Conservation (phyloP, 2,329 filamentous ascomycete species). For the Colletotrichum sp. region DNA sequence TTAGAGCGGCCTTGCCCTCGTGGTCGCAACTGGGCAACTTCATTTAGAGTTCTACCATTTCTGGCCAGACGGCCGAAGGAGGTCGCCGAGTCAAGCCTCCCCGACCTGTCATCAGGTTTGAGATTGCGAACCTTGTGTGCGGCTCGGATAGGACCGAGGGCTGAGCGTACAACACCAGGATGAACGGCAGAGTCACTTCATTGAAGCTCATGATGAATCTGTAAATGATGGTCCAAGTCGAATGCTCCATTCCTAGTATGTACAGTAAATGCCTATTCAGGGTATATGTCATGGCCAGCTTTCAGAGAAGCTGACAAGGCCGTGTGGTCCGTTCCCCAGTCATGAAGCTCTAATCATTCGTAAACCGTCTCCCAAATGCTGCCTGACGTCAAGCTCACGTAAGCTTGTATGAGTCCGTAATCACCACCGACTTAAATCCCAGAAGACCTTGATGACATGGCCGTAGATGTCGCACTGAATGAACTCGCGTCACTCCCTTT, state of each 20-base stretch:
- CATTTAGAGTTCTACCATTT: background rate
- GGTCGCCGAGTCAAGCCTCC: background rate
- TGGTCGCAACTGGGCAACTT: background rate
- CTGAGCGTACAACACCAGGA: background rate
- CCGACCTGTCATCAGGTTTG: background rate
- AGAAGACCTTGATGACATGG: background rate
- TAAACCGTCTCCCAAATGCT: background rate
- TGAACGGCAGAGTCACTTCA: background rate
- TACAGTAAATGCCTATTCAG: background rate
- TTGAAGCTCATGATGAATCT: background rate
- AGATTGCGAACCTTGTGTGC: background rate
- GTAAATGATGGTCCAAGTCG: background rate
- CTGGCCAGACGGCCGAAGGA: background rate
- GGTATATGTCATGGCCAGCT: background rate
- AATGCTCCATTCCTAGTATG: background rate
- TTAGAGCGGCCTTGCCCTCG: background rate
- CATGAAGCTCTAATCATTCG: background rate
- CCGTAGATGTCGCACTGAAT: background rate
- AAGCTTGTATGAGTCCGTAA: background rate
- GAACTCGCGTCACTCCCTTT: slow-evolving; percentile 1
- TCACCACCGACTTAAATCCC: background rate
- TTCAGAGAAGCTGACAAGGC: background rate
- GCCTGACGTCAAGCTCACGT: background rate
- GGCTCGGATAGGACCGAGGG: background rate
- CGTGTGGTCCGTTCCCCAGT: background rate